Percentiles rank a stretch among this genome's conserved stretches.
Conservation (phyloP, 2,329 filamentous ascomycete genomes). For the Davidsoniella neocaledoniae region DNA sequence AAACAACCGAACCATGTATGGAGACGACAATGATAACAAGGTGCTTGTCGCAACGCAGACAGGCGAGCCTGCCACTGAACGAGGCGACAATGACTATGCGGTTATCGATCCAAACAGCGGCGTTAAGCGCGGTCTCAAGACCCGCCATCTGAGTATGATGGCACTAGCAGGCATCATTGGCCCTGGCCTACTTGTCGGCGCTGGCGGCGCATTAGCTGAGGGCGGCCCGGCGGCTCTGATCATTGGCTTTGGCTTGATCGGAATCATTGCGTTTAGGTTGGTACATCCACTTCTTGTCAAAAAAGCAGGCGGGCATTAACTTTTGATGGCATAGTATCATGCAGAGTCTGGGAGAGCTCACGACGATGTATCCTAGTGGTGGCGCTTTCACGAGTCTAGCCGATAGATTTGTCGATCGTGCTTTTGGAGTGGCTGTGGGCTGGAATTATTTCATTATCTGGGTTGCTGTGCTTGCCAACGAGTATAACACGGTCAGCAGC, state of each 20-base stretch:
- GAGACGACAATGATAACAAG: conserved; percentile 5
- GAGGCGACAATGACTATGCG: conserved; percentile 25
- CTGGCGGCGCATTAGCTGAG: conserved; percentile 48
- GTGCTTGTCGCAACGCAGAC: not conserved
- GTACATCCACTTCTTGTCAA: not conserved
- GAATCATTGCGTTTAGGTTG: conserved; percentile 18
- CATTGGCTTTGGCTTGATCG: conserved; percentile 58
- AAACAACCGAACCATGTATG: not conserved
- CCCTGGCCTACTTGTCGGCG: conserved; percentile 54
- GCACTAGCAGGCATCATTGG: conserved; percentile 47
- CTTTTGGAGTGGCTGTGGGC: conserved; percentile 50
- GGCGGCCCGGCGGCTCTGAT: conserved; percentile 56
- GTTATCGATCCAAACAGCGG: conserved; percentile 43
- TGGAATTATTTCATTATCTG: conserved; percentile 60
- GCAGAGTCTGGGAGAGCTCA: conserved; percentile 59
- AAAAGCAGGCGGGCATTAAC: not conserved
- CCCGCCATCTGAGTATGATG: conserved; percentile 50
- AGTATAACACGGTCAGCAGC: conserved; percentile 52
- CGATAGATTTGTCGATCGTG: conserved; percentile 54
- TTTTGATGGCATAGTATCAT: conserved; percentile 29
- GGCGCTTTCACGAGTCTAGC: conserved; percentile 56
- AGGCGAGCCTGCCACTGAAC: conserved; percentile 18
- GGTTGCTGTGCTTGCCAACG: conserved; percentile 44
- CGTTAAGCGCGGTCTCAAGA: conserved; percentile 53
- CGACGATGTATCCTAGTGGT: conserved; percentile 53